Base-by-base conservation (phyloP, 2,329 filamentous ascomycete species). In the Colletotrichum neosansevieriae region DNA sequence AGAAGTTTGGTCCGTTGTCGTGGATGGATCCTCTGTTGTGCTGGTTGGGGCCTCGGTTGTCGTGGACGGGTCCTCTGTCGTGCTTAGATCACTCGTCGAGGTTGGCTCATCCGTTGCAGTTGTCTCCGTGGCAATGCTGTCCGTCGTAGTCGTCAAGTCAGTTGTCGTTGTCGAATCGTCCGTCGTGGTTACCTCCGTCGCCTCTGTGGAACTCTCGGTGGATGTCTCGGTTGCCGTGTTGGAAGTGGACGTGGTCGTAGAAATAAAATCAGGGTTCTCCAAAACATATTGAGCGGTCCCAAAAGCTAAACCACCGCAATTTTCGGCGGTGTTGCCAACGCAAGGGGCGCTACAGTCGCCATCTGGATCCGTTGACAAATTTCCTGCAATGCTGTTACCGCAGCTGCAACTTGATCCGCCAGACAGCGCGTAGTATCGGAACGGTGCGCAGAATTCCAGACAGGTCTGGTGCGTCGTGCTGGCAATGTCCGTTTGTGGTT, bases 21-120 rank as follows among this genome's bases (percentile, higher is more conserved):
- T 32, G 12, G 47, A 50, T 29, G 47, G 12, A 9, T 38, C 36
- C 36, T 38, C 36, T 38, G 36, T 38, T 38, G 36, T 38, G 9
- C 17, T 29, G 24, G 49, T 47, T 12, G 44, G 17, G 17, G 49
- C 13, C 49, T 29, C 24, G 4, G 49, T 51, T 32, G 49, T 29
- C 4, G 11, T 51, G 12, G 21, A 7, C 49, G 12, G 12, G 15
- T 47, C 44, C 17, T 47, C 44, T 10, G 24, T 17, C 32, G 49
- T 51, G 36, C 13, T 38, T 38, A 15, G 36, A 11, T 51, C 49
- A 13, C 2, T 36, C 10, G 24, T 51, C 1, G 24, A 17, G 32
- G 49, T 32, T 17, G 47, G 21, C 29, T 51, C 49, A 56, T 56
- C 53, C 34, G 34, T 29, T 13, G 53, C 17, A n/a, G 36, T 42